A percentile compares a stretch with the other conserved stretches of the same genome.
These are phyloP conservation scores for Auricularia heimuer DNA, from an alignment of 768 basidiomycete species.

Conservation along the genomic window DNA sequence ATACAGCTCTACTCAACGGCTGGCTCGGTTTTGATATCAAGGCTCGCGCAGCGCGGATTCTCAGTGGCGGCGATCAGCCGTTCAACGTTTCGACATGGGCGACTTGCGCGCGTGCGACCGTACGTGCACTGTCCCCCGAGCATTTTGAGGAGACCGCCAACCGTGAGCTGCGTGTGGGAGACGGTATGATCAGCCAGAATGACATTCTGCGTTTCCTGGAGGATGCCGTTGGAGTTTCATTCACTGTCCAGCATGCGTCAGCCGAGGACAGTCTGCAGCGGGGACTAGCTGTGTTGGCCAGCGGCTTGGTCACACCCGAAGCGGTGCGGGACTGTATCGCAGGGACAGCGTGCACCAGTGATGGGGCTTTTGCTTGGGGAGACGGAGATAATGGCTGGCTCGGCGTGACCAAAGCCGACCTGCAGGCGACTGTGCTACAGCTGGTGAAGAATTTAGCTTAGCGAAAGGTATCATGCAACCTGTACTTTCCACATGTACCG, in stretches of 20 bases:
- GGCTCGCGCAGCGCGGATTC: background rate
- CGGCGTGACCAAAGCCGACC: background rate
- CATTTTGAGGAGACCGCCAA: background rate
- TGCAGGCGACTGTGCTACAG: background rate
- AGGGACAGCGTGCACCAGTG: background rate
- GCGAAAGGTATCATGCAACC: too few species aligned
- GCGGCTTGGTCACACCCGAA: background rate
- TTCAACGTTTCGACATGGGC: background rate
- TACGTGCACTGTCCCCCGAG: background rate
- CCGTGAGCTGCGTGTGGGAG: background rate
- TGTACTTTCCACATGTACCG: too few species aligned
- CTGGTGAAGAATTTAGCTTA: background rate
- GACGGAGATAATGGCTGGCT: background rate
- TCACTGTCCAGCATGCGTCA: background rate
- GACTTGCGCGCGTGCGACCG: background rate
- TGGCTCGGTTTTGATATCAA: background rate
- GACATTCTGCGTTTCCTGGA: background rate
- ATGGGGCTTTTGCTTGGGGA: background rate
- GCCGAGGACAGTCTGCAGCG: background rate
- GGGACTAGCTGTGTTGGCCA: background rate
- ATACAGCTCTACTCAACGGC: background rate
- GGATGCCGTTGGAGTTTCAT: background rate
- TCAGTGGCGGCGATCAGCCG: background rate
- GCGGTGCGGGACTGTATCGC: background rate
- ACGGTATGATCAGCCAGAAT: background rate